A percentile compares a stretch with the other conserved stretches of the same genome.
These are phyloP conservation scores for Alternaria arbusti DNA, from an alignment of 2,329 filamentous ascomycete species.

Conservation along the genomic window DNA sequence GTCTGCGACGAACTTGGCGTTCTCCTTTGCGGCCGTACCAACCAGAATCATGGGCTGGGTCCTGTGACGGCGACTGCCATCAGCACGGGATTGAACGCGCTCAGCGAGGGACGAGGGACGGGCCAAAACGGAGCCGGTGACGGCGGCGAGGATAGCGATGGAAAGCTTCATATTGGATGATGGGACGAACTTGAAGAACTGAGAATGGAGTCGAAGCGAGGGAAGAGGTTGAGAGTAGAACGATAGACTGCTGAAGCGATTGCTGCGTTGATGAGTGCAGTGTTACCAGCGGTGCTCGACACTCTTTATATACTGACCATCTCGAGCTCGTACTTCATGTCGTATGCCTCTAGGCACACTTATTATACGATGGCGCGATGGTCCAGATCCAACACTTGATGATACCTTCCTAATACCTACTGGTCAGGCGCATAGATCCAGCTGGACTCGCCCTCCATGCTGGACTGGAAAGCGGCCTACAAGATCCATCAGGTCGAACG, in stretches of 20 bases:
- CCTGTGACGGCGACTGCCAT: constrained; percentile 19
- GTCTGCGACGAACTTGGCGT: constrained; percentile 15
- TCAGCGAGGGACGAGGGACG: constrained; percentile 21
- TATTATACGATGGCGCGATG: background rate
- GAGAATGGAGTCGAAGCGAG: background rate
- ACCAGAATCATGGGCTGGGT: constrained; percentile 22
- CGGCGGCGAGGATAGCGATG: constrained; percentile 13
- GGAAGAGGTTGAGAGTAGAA: background rate
- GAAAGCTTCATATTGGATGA: constrained; percentile 20
- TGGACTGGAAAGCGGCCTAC: background rate
- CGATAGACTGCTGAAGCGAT: background rate
- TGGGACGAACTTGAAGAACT: background rate
- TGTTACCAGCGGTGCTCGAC: background rate
- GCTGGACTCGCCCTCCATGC: background rate
- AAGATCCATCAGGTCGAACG: background rate
- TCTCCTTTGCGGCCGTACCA: constrained; percentile 16
- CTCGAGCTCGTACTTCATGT: background rate
- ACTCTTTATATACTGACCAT: background rate
- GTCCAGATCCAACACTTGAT: background rate
- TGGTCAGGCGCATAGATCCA: background rate
- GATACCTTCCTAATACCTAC: constrained; percentile 3
- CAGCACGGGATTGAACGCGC: constrained; percentile 22
- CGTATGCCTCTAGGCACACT: background rate
- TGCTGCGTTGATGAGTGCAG: background rate
- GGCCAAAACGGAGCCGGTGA: constrained; percentile 17